phyloP scores from a whole-genome alignment of 495 filamentous ascomycete genomes.

The Extremus antarcticus region DNA sequence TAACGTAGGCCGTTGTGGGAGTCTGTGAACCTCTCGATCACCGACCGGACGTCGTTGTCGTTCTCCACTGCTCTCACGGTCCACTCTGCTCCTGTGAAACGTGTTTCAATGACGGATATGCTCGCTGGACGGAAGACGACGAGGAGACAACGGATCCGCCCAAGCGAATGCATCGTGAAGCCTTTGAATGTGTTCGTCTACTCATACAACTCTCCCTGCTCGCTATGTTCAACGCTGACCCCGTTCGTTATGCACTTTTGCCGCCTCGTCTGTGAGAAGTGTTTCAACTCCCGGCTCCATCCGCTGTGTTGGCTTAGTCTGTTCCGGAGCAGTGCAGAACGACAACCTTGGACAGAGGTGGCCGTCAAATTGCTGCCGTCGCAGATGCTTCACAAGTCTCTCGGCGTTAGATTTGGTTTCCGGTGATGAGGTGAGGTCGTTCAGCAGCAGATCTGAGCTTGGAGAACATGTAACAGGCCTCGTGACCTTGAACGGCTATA shows the following conservation, averaged over 20 bases:
- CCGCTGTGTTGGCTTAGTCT: no score
- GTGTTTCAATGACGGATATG: no score
- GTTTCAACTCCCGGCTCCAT: no score
- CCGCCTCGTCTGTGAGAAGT: no score
- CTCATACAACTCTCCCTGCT: background rate
- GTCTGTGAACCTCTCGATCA: background rate
- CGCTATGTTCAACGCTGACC: background rate
- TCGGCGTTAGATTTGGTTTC: background rate
- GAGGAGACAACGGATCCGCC: background rate
- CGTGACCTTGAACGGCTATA: background rate
- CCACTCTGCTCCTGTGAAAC: background rate
- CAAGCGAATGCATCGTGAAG: background rate
- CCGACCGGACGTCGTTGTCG: background rate
- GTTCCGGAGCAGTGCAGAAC: no score
- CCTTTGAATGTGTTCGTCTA: background rate
- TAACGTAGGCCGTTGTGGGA: background rate
- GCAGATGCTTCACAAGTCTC: no score
- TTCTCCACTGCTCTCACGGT: background rate
- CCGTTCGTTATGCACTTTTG: background rate
- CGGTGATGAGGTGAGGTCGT: background rate
- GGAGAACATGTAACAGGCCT: no score
- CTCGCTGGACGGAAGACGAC: background rate
- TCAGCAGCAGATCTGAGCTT: no score
- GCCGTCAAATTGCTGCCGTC: no score
- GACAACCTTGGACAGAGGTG: no score